Evolutionary conservation across 179 eudicot species (phyloP).

Genomic region (Dionaea muscipula): DNA sequence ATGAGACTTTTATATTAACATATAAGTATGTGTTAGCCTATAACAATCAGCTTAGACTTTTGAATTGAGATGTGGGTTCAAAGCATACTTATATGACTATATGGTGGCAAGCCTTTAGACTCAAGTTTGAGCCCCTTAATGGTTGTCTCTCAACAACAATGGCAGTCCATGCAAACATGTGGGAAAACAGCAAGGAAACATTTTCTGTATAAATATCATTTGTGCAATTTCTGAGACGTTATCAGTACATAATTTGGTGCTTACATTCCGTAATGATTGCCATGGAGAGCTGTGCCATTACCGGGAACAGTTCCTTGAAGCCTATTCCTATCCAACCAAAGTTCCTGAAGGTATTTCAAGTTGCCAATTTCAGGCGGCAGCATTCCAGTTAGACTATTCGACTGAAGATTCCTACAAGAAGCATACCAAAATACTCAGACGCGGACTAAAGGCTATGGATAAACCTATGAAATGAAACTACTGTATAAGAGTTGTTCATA

Average conservation of each 20-base stretch:
- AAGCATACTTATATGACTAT: too few relatives aligned
- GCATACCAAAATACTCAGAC: conserved; percentile 6
- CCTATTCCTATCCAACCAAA: conserved; percentile 71
- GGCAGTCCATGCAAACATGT: too few relatives aligned
- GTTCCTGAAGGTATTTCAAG: conserved; percentile 57
- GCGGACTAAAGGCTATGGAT: too few relatives aligned
- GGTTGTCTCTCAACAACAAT: too few relatives aligned
- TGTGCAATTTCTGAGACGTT: not conserved
- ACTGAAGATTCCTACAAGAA: conserved; percentile 53
- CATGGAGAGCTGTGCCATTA: conserved; percentile 18
- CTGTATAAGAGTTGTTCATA: conserved; percentile 14
- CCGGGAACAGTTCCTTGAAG: conserved; percentile 63
- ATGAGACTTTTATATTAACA: too few relatives aligned
- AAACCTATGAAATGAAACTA: conserved; percentile 1
- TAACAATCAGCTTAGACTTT: too few relatives aligned
- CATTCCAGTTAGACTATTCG: conserved; percentile 64
- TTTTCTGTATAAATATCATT: too few relatives aligned
- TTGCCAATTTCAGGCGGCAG: conserved; percentile 57
- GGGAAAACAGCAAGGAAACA: too few relatives aligned
- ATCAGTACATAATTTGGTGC: conserved; percentile 8
- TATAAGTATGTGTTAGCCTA: too few relatives aligned
- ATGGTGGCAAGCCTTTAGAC: too few relatives aligned
- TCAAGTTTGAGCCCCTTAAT: too few relatives aligned
- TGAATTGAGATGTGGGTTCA: too few relatives aligned
- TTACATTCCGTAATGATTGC: conserved; percentile 47